phyloP scores from a whole-genome alignment of 2,329 filamentous ascomycete species.

The Gremmenia infestans region DNA sequence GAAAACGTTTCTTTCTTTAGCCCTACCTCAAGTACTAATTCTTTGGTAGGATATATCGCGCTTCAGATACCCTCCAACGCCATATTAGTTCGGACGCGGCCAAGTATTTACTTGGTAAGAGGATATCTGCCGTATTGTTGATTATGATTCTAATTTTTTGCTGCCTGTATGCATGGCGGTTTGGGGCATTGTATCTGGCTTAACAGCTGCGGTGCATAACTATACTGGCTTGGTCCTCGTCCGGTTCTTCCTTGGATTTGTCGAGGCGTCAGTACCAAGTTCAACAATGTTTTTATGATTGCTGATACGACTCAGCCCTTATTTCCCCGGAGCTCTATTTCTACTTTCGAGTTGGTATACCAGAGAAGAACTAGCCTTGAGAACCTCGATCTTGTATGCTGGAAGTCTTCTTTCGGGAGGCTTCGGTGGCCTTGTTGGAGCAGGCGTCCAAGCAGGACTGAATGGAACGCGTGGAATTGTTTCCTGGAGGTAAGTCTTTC shows the following conservation, averaged over 20 bases:
- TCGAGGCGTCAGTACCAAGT: slow-evolving; percentile 31
- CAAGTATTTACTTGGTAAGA: slow-evolving; percentile 29
- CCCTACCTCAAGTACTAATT: background rate
- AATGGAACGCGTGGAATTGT: slow-evolving; percentile 7
- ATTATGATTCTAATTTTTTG: background rate
- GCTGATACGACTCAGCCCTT: background rate
- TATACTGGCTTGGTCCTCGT: slow-evolving; percentile 22
- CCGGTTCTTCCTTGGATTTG: slow-evolving; percentile 31
- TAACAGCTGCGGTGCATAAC: slow-evolving; percentile 39
- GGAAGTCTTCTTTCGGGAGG: slow-evolving; percentile 40
- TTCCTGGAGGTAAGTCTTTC: slow-evolving; percentile 8
- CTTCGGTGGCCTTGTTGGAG: slow-evolving; percentile 52
- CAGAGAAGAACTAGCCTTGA: slow-evolving; percentile 41
- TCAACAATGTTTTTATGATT: background rate
- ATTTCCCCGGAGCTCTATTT: slow-evolving; percentile 41
- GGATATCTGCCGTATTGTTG: slow-evolving; percentile 31
- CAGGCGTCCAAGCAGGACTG: slow-evolving; percentile 38
- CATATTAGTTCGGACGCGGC: slow-evolving; percentile 30
- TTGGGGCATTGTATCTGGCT: slow-evolving; percentile 31
- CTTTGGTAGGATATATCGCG: slow-evolving; percentile 28
- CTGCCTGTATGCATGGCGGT: background rate
- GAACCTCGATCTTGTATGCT: slow-evolving; percentile 42
- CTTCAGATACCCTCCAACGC: slow-evolving; percentile 38
- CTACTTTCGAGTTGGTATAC: slow-evolving; percentile 52
- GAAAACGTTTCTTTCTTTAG: too few species aligned